Base-by-base conservation (phyloP, 768 basidiomycete genomes). In the Neoboletus magnificus region DNA sequence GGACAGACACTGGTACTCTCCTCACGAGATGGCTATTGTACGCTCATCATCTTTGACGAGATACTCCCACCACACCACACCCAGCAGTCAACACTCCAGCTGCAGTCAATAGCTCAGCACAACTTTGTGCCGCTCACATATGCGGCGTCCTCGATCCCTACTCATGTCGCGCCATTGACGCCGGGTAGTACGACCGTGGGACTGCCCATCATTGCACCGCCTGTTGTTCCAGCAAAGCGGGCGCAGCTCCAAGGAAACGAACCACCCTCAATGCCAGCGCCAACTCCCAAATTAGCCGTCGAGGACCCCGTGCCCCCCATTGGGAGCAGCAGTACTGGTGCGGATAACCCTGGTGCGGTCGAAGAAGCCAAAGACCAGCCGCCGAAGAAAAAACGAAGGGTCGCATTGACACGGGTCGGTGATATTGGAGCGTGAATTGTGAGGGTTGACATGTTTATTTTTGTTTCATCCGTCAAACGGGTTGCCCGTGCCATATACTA, bases 11-110 rank as follows among this genome's bases (percentile, higher is more conserved):
- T 99, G 18, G 83, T 98, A 47, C 82, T 98, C 27, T 89, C 94
- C 1, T 91, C 93, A 1, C 85, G 93, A 27, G 97, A 99, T 67
- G 97, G 97, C 0, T 99, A 98, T 72, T 98, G 97, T 76, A 97
- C 96, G 1, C 81, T 98, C 54, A 80, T 97, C 62, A 81, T 91
- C 22, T 98, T 99, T 69, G 95, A 98, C 73, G 96, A 98, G 72
- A 88, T 96, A 54, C 81, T 98, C 2, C 83, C 92, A 0, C 80
- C 87, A 5, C 84, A 96, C 68, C 87, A 91, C 59, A 94, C 87
- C 1, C 95, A 98, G 66, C 95, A 95, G 68, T 89, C 91, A 56
- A 84, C 89, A 5, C 81, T 96, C 20, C 95, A 96, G 70, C 77
- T 97, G 30, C 90, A 93, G 65, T 89, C 89, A 35, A 93, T 97